Evolutionary conservation across 805 yeast species (phyloP).

Genomic region (Suhomyces tanzawaensis): DNA sequence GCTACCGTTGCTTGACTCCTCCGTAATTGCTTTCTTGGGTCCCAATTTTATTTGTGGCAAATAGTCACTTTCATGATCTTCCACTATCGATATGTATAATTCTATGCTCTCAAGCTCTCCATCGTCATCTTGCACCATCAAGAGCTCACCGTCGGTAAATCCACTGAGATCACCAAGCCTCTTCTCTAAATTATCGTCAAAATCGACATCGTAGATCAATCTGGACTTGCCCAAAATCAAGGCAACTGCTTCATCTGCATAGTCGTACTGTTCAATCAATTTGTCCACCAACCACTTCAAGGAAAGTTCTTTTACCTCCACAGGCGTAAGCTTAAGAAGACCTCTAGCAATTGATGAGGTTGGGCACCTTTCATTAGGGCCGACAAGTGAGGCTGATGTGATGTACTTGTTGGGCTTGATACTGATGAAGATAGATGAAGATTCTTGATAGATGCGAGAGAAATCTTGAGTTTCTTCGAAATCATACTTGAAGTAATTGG

Average conservation of each 20-base stretch:
- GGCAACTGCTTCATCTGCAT: constrained; percentile 50
- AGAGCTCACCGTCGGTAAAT: constrained; percentile 55
- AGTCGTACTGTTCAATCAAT: constrained; percentile 50
- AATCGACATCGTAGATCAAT: constrained; percentile 80
- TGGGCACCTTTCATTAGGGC: constrained; percentile 70
- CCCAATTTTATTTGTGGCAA: not conserved
- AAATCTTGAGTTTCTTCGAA: constrained; percentile 25
- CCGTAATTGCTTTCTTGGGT: constrained; percentile 5
- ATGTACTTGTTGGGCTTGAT: constrained; percentile 59
- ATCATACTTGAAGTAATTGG: constrained; percentile 44
- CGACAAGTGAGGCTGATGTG: constrained; percentile 57
- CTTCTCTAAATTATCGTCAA: constrained; percentile 67
- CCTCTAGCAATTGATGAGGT: constrained; percentile 56
- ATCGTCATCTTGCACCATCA: constrained; percentile 78
- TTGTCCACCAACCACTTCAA: constrained; percentile 52
- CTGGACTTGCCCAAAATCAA: constrained; percentile 56
- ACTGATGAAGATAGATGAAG: constrained; percentile 38
- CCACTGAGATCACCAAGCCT: constrained; percentile 50
- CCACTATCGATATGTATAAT: constrained; percentile 44
- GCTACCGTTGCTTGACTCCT: constrained; percentile 1
- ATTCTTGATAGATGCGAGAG: constrained; percentile 13
- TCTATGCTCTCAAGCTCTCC: constrained; percentile 64
- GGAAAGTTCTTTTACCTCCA: constrained; percentile 25
- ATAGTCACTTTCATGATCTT: not conserved
- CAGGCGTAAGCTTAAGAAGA: constrained; percentile 34